These are phyloP conservation scores for Zygosaccharomyces sapae DNA, from an alignment of 1,139 yeast species.

Conservation along the genomic window DNA sequence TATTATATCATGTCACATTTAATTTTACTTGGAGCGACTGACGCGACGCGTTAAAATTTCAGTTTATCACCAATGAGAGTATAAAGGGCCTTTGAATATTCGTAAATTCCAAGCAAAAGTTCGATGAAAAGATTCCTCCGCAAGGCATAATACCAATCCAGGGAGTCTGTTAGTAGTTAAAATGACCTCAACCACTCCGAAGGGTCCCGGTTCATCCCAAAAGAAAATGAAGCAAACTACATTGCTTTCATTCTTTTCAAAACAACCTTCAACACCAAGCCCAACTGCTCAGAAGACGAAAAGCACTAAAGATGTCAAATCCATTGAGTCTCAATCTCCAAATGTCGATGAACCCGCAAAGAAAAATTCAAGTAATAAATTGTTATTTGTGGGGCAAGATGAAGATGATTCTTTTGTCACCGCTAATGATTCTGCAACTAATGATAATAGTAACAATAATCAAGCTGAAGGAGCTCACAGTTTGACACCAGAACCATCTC, in stretches of 20 bases:
- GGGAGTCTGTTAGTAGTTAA: not conserved
- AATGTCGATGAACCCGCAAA: not conserved
- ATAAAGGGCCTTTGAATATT: constrained; percentile 2
- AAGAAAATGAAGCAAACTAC: constrained; percentile 51
- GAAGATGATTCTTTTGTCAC: constrained; percentile 26
- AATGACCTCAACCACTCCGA: constrained; percentile 11
- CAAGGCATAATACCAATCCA: not conserved
- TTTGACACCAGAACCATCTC: constrained; percentile 1
- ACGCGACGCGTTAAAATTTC: constrained; percentile 14
- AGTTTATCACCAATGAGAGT: not conserved
- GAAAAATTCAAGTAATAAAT: constrained; percentile 9
- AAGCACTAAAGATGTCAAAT: not conserved
- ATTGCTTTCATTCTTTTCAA: constrained; percentile 52
- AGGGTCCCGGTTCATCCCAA: constrained; percentile 25
- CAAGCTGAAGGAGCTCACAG: not conserved
- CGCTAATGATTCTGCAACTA: constrained; percentile 16
- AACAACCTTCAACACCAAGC: constrained; percentile 19
- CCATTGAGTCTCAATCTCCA: not conserved
- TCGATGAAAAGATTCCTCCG: not conserved
- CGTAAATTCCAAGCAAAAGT: not conserved
- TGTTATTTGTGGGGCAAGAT: constrained; percentile 27
- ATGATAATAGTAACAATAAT: not conserved
- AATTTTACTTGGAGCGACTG: not conserved
- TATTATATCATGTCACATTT: constrained; percentile 1
- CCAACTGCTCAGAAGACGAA: constrained; percentile 10